These are phyloP conservation scores for Chamaecrista fasciculata DNA, from an alignment of 306 rosid genomes.

Conservation along the genomic window DNA sequence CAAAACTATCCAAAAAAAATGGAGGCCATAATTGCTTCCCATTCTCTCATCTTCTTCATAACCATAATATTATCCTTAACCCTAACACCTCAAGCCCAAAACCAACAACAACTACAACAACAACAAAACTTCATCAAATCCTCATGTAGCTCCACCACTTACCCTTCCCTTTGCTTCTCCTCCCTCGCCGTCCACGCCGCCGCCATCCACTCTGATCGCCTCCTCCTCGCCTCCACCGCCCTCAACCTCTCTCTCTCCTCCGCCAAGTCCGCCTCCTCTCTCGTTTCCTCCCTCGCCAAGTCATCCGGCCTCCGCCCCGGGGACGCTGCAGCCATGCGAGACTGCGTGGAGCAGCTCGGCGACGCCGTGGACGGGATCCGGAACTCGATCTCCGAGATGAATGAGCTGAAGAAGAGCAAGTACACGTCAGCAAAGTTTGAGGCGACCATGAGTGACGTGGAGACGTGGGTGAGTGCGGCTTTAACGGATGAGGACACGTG, in stretches of 20 bases:
- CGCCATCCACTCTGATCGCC: conserved; percentile 50
- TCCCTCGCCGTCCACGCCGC: conserved; percentile 61
- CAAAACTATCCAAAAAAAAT: too few species aligned
- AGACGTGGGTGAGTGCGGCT: conserved; percentile 83
- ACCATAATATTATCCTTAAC: too few species aligned
- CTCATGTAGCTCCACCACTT: conserved; percentile 65
- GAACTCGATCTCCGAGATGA: conserved; percentile 56
- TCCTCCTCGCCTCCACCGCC: conserved; percentile 51
- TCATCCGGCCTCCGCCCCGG: conserved; percentile 36
- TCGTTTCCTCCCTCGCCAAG: conserved; percentile 38
- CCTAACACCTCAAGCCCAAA: too few species aligned
- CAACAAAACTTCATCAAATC: conserved; percentile 70
- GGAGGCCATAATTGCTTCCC: too few species aligned
- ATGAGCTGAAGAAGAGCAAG: not conserved
- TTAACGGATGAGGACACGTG: conserved; percentile 71
- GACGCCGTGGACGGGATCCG: conserved; percentile 56
- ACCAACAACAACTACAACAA: too few species aligned
- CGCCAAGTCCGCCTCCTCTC: conserved; percentile 38
- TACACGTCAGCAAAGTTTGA: conserved; percentile 23
- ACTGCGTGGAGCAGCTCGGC: conserved; percentile 63
- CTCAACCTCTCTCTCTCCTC: conserved; percentile 59
- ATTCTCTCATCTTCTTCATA: too few species aligned
- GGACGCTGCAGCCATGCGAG: conserved; percentile 58
- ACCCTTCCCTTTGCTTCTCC: conserved; percentile 59
- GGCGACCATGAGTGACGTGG: conserved; percentile 47